Evolutionary conservation across 176 grass and related monocot genomes (phyloP).

Genomic region (barley (Hordeum vulgare)): MorexV3_pseudomolecules_assembly NC_058519.1:21153949-21154448

Average conservation of each 20-base stretch:
- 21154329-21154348: not conserved
- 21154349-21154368: not conserved
- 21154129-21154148: not conserved
- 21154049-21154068: constrained; percentile 64
- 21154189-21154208: not conserved
- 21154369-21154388: not conserved
- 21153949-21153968: constrained; percentile 49
- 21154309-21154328: not conserved
- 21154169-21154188: not conserved
- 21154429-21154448: not conserved
- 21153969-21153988: constrained; percentile 35
- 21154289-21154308: not conserved
- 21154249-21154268: not conserved
- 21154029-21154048: constrained; percentile 54
- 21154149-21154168: not conserved
- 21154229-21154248: not conserved
- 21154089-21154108: constrained; percentile 21
- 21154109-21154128: not conserved
- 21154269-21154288: not conserved
- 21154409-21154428: not conserved
- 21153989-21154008: constrained; percentile 26
- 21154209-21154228: not conserved
- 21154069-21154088: constrained; percentile 76
- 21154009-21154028: constrained; percentile 33
- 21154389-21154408: not conserved